Evolutionary conservation across 345 rosid genomes (phyloP).

Genomic region (Populus nigra): DNA sequence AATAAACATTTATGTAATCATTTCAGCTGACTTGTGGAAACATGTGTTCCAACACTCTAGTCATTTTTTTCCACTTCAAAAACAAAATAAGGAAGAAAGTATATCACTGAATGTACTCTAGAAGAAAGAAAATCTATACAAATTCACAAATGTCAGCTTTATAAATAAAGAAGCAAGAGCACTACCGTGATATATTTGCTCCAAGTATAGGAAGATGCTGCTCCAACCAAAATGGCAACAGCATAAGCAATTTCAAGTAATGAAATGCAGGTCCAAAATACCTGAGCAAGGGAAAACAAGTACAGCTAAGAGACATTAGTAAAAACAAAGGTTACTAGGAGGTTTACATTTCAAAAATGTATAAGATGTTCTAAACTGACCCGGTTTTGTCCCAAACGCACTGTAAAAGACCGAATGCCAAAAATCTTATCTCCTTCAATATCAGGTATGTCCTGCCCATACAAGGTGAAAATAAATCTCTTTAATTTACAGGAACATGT

Average conservation of each 20-base stretch:
- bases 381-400: slow-evolving; percentile 74
- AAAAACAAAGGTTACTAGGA: background rate
- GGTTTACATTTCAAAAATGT: background rate
- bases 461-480: background rate
- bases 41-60: no score
- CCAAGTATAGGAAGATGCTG: slow-evolving; percentile 66
- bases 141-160: background rate
- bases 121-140: background rate
- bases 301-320: background rate
- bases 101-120: background rate
- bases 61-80: background rate
- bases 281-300: slow-evolving; percentile 41
- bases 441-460: slow-evolving; percentile 83
- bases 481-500: background rate
- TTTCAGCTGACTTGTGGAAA: background rate
- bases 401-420: slow-evolving; percentile 80
- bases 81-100: background rate
- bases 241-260: slow-evolving; percentile 80
- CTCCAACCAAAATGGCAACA: slow-evolving; percentile 75
- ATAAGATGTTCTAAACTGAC: slow-evolving; percentile 28
- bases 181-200: slow-evolving; percentile 79
- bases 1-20: background rate
- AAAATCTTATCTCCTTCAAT: slow-evolving; percentile 90
- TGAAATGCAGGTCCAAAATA: slow-evolving; percentile 84
- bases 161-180: slow-evolving; percentile 2